These are phyloP conservation scores for Pichia pseudocactophila DNA, from an alignment of 805 yeast genomes.

Conservation along the genomic window DNA sequence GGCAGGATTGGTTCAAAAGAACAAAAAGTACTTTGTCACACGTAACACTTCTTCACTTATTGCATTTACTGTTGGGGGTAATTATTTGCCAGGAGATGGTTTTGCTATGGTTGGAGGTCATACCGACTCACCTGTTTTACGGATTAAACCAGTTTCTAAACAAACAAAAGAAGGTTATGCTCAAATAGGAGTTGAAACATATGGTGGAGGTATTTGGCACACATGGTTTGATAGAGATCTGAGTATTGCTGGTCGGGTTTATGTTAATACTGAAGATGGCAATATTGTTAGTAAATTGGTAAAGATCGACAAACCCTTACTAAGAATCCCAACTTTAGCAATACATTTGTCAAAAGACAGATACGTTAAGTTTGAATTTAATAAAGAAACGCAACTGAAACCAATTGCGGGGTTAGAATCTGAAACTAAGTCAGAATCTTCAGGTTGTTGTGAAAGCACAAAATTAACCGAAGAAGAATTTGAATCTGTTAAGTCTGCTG, in stretches of 20 bases:
- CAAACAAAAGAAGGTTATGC: constrained; percentile 62
- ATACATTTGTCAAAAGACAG: constrained; percentile 80
- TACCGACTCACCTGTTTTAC: constrained; percentile 86
- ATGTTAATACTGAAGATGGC: constrained; percentile 44
- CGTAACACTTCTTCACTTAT: constrained; percentile 84
- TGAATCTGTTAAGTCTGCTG: constrained; percentile 53
- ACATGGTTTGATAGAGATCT: constrained; percentile 96
- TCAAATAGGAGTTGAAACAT: constrained; percentile 88
- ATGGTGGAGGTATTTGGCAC: constrained; percentile 96
- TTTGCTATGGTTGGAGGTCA: constrained; percentile 91
- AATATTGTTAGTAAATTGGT: constrained; percentile 57
- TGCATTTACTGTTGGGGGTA: constrained; percentile 74
- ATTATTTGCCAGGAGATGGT: constrained; percentile 71
- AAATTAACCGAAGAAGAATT: constrained; percentile 46
- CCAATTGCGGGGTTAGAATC: constrained; percentile 68
- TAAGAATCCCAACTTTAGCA: constrained; percentile 91
- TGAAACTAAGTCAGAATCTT: constrained; percentile 3
- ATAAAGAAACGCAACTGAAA: constrained; percentile 75
- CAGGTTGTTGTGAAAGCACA: constrained; percentile 42
- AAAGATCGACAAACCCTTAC: constrained; percentile 71
- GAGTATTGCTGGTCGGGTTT: constrained; percentile 85
- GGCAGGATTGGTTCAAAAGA: constrained; percentile 44
- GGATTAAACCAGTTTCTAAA: constrained; percentile 82
- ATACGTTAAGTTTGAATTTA: constrained; percentile 73
- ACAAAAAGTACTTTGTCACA: constrained; percentile 74